phyloP scores from a whole-genome alignment of 2,329 filamentous ascomycete species.

The Ascocoryne sarcoides region DNA sequence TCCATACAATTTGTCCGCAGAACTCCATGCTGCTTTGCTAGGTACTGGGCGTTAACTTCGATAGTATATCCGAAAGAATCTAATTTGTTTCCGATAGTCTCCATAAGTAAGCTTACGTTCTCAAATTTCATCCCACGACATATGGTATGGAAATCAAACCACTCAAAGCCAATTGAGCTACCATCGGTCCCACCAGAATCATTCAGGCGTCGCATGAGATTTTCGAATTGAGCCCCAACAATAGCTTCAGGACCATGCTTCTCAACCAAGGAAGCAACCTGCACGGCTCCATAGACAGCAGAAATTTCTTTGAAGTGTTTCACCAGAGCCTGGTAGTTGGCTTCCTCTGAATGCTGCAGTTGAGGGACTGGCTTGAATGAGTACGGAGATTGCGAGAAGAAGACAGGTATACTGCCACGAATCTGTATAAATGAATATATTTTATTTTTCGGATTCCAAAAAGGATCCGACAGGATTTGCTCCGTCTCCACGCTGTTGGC shows the following conservation, averaged over 20 bases:
- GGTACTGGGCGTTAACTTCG: conserved; percentile 36
- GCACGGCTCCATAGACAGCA: conserved; percentile 64
- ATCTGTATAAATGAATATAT: conserved; percentile 80
- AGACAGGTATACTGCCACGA: conserved; percentile 85
- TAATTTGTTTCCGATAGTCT: conserved; percentile 58
- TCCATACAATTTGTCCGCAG: conserved; percentile 99
- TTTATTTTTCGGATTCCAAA: conserved; percentile 53
- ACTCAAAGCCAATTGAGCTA: conserved; percentile 63
- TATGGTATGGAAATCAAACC: conserved; percentile 93
- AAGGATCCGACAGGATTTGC: conserved; percentile 70
- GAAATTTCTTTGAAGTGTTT: conserved; percentile 68
- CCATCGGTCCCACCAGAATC: conserved; percentile 43
- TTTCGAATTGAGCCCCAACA: conserved; percentile 71
- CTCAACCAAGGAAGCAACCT: conserved; percentile 79
- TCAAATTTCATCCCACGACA: conserved; percentile 98
- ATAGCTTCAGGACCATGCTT: conserved; percentile 75
- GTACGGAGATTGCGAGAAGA: conserved; percentile 92
- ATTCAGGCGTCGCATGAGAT: conserved; percentile 58
- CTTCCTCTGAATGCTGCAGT: conserved; percentile 69
- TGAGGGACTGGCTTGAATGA: conserved; percentile 81
- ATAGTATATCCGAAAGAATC: conserved; percentile 65
- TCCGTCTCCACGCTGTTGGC: conserved; percentile 94
- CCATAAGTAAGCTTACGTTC: conserved; percentile 75
- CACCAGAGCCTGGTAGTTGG: conserved; percentile 70
- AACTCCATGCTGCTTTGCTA: conserved; percentile 57